These are phyloP conservation scores for Epicoccum sorghinum DNA, from an alignment of 2,329 filamentous ascomycete genomes.

Conservation along the genomic window DNA sequence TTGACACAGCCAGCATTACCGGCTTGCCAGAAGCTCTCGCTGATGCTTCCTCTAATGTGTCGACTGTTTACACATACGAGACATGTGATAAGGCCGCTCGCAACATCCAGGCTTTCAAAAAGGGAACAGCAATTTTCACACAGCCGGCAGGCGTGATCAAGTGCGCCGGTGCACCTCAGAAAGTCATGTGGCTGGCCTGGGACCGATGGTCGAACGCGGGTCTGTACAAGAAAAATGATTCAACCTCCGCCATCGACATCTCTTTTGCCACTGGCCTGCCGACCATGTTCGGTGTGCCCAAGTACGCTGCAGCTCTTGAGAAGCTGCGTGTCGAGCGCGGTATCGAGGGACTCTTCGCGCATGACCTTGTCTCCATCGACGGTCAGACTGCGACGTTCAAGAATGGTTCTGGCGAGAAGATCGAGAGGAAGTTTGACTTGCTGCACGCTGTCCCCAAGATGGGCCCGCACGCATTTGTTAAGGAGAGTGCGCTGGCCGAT, in stretches of 20 bases:
- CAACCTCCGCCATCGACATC: conserved; percentile 43
- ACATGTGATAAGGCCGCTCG: conserved; percentile 47
- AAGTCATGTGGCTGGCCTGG: conserved; percentile 51
- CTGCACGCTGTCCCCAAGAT: conserved; percentile 49
- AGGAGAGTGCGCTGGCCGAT: conserved; percentile 44
- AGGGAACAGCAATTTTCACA: conserved; percentile 48
- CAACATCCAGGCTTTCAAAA: conserved; percentile 40
- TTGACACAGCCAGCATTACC: conserved; percentile 39
- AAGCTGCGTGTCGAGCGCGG: conserved; percentile 44
- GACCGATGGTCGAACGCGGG: conserved; percentile 48
- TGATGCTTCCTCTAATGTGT: conserved; percentile 41
- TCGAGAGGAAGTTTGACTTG: conserved; percentile 46
- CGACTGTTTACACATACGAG: conserved; percentile 48
- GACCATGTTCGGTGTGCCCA: conserved; percentile 50
- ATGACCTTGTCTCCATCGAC: conserved; percentile 46
- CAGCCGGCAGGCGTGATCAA: conserved; percentile 49
- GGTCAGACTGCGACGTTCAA: conserved; percentile 47
- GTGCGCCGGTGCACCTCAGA: conserved; percentile 50
- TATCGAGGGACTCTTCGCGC: conserved; percentile 48
- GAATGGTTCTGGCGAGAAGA: conserved; percentile 30
- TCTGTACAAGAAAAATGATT: conserved; percentile 37
- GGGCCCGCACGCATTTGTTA: conserved; percentile 46
- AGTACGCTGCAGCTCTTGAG: conserved; percentile 46
- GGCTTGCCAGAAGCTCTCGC: conserved; percentile 46
- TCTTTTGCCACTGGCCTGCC: conserved; percentile 49